phyloP scores from a whole-genome alignment of 2,329 filamentous ascomycete species.

The Fonsecaea monophora region DNA sequence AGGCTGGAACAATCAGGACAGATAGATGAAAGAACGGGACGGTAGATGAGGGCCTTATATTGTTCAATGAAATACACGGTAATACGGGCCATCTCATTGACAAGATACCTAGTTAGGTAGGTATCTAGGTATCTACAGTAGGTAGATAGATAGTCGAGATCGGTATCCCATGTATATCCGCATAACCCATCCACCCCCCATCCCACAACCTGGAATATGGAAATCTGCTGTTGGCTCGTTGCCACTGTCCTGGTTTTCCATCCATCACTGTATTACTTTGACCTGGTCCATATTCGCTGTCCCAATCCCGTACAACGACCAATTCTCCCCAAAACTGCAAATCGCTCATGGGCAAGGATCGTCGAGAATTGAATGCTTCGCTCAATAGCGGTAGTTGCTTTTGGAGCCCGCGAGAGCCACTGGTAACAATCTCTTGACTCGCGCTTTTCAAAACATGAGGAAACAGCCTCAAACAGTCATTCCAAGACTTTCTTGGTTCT shows the following conservation, averaged over 20 bases:
- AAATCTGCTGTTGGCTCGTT: constrained; percentile 7
- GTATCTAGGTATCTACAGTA: no score
- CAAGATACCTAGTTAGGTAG: background rate
- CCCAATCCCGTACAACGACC: background rate
- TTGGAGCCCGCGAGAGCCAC: constrained; percentile 24
- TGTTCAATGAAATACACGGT: background rate
- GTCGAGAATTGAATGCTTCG: constrained; percentile 24
- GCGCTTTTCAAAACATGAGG: background rate
- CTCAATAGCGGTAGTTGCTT: constrained; percentile 9
- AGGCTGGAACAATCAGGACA: background rate
- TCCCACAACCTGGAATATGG: no score
- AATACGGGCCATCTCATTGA: background rate
- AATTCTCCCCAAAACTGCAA: background rate
- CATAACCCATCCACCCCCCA: background rate
- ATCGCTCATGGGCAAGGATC: constrained; percentile 19
- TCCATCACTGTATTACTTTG: background rate
- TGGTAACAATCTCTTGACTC: constrained; percentile 6
- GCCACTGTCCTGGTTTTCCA: background rate
- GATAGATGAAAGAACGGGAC: background rate
- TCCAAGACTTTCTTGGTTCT: background rate
- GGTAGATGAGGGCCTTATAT: background rate
- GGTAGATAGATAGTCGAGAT: background rate
- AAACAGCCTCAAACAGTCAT: background rate
- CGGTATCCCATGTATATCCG: background rate
- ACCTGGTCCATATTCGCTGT: background rate